These are phyloP conservation scores for Aspergillus aculeatus DNA, from an alignment of 2,329 filamentous ascomycete species.

Conservation along the genomic window DNA sequence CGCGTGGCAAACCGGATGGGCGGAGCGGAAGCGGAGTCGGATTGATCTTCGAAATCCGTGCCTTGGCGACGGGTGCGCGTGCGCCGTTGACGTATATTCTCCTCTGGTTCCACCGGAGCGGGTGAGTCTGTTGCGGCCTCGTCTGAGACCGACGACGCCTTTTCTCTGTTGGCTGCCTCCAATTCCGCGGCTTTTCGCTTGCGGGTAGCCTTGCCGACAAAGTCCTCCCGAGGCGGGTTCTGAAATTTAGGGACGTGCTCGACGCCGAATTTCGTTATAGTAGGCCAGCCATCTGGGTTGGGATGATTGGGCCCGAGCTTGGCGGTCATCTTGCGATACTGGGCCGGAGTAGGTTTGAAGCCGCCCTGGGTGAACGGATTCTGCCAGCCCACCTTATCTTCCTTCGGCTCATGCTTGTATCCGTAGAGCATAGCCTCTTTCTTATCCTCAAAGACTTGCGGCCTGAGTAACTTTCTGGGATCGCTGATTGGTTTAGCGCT, in stretches of 20 bases:
- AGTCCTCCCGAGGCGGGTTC: slow-evolving; percentile 31
- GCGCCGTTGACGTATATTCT: slow-evolving; percentile 32
- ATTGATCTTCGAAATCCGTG: slow-evolving; percentile 19
- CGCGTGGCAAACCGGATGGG: slow-evolving; percentile 20
- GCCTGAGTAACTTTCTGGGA: slow-evolving; percentile 52
- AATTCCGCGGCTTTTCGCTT: slow-evolving; percentile 40
- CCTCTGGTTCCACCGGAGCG: slow-evolving; percentile 29
- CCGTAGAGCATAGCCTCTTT: slow-evolving; percentile 62
- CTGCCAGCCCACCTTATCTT: slow-evolving; percentile 48
- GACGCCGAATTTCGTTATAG: slow-evolving; percentile 37
- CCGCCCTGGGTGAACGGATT: slow-evolving; percentile 57
- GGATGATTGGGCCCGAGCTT: slow-evolving; percentile 36
- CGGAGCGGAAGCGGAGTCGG: slow-evolving; percentile 18
- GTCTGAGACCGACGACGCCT: slow-evolving; percentile 24
- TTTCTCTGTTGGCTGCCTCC: slow-evolving; percentile 28
- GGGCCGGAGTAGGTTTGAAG: slow-evolving; percentile 45
- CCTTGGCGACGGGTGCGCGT: slow-evolving; percentile 31
- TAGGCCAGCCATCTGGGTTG: slow-evolving; percentile 45
- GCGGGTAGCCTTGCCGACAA: slow-evolving; percentile 31
- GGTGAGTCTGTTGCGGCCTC: slow-evolving; percentile 28
- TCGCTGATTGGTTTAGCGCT: slow-evolving; percentile 50
- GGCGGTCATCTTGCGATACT: slow-evolving; percentile 40
- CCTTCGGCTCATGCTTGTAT: slow-evolving; percentile 56
- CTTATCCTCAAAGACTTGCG: slow-evolving; percentile 56
- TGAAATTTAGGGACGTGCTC: slow-evolving; percentile 39